Evolutionary conservation across 768 basidiomycete species (phyloP).

Genomic region (Boletus reticuloceps): DNA sequence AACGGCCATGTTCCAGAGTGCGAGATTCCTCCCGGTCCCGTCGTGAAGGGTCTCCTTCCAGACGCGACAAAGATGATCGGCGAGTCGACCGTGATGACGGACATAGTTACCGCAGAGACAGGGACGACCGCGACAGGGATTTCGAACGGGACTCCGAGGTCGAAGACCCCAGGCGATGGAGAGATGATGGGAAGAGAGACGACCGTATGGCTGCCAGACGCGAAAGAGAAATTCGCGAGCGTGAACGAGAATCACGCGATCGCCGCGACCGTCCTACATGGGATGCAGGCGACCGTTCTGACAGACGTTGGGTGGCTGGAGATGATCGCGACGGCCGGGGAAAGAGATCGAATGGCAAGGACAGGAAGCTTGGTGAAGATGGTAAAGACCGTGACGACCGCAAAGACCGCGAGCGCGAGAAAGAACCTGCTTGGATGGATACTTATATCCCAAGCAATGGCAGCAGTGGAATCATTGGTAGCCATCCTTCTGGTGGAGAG

Average conservation of each 20-base stretch:
- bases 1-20: slow-evolving; percentile 59
- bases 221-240: slow-evolving; percentile 43
- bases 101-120: slow-evolving; percentile 25
- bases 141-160: slow-evolving; percentile 48
- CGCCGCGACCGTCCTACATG: slow-evolving; percentile 47
- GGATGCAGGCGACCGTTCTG: slow-evolving; percentile 48
- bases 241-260: slow-evolving; percentile 41
- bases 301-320: slow-evolving; percentile 50
- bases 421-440: slow-evolving; percentile 93
- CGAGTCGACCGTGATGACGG: slow-evolving; percentile 35
- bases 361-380: slow-evolving; percentile 49
- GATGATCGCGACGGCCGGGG: slow-evolving; percentile 69
- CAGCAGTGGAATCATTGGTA: slow-evolving; percentile 61
- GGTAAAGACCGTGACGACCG: slow-evolving; percentile 48
- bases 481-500: slow-evolving; percentile 58
- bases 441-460: slow-evolving; percentile 68
- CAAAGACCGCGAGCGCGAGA: slow-evolving; percentile 61
- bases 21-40: slow-evolving; percentile 63
- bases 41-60: slow-evolving; percentile 54
- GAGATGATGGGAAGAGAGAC: slow-evolving; percentile 80
- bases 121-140: slow-evolving; percentile 40
- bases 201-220: slow-evolving; percentile 67
- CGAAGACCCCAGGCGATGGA: slow-evolving; percentile 74
- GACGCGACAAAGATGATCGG: slow-evolving; percentile 45
- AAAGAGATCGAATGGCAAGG: slow-evolving; percentile 59